Evolutionary conservation across 805 yeast species (phyloP).

Genomic region (Kuraishia hungarica): DNA sequence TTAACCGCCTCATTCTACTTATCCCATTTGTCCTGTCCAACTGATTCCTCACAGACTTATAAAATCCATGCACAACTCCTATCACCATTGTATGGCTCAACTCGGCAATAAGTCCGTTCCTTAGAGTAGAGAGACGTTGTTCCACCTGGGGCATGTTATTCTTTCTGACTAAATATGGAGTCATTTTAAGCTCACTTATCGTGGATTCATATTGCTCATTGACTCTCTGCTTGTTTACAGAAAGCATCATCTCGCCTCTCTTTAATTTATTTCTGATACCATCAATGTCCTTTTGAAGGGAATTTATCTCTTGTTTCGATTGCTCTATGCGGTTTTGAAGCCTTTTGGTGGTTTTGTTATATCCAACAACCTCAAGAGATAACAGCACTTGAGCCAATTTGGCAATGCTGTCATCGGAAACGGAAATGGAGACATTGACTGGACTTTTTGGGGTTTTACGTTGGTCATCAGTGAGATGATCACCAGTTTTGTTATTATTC

Average conservation of each 20-base stretch:
- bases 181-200: too few species aligned
- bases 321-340: slow-evolving; percentile 3
- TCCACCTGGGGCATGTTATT: not conserved
- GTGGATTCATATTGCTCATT: too few species aligned
- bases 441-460: too few species aligned
- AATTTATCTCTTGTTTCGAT: slow-evolving; percentile 5
- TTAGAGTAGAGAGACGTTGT: not conserved
- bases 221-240: too few species aligned
- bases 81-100: not conserved
- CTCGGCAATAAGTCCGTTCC: not conserved
- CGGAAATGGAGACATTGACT: slow-evolving; percentile 8
- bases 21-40: not conserved
- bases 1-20: slow-evolving; percentile 7
- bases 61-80: slow-evolving; percentile 3
- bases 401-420: slow-evolving; percentile 16
- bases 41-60: not conserved
- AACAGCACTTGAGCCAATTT: slow-evolving; percentile 22
- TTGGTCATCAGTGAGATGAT: too few species aligned
- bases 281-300: slow-evolving; percentile 6
- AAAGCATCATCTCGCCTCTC: not conserved
- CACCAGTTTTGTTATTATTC: not conserved
- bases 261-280: slow-evolving; percentile 3
- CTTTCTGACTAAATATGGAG: too few species aligned
- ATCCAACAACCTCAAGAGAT: slow-evolving; percentile 17
- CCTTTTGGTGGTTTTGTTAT: slow-evolving; percentile 8